These are phyloP conservation scores for Paragyromitra xinjiangensis DNA, from an alignment of 495 filamentous ascomycete genomes.

Conservation along the genomic window DNA sequence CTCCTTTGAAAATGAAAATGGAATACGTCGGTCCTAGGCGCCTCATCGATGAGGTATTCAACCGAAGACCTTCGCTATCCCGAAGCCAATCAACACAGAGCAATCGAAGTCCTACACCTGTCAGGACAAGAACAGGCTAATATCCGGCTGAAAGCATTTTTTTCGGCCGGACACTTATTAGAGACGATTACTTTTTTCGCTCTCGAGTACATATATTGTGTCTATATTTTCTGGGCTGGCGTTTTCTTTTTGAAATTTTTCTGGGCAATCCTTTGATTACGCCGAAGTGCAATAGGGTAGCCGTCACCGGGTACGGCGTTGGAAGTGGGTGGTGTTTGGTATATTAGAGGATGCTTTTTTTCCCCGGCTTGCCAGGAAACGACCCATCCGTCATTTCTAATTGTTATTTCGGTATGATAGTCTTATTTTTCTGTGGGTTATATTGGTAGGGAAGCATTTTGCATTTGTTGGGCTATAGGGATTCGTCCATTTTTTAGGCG, in stretches of 20 bases:
- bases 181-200: slow-evolving; percentile 38
- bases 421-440: slow-evolving; percentile 43
- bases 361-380: slow-evolving; percentile 31
- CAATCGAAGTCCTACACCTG: slow-evolving; percentile 60
- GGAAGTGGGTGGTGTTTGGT: slow-evolving; percentile 47
- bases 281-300: slow-evolving; percentile 41
- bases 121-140: slow-evolving; percentile 60
- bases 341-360: slow-evolving; percentile 52
- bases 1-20: slow-evolving; percentile 69
- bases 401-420: slow-evolving; percentile 49
- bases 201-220: slow-evolving; percentile 48
- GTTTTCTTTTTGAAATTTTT: slow-evolving; percentile 49
- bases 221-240: slow-evolving; percentile 47
- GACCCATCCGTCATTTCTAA: slow-evolving; percentile 45
- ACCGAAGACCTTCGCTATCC: slow-evolving; percentile 64
- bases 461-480: slow-evolving; percentile 52
- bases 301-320: slow-evolving; percentile 43
- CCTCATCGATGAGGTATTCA: slow-evolving; percentile 81
- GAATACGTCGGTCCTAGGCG: slow-evolving; percentile 75
- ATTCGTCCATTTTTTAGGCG: slow-evolving; percentile 32
- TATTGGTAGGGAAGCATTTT: slow-evolving; percentile 50
- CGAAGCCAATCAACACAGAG: slow-evolving; percentile 57
- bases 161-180: slow-evolving; percentile 22
- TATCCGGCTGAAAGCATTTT: background rate
- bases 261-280: slow-evolving; percentile 37